phyloP scores from a whole-genome alignment of 768 basidiomycete species.

The Pleurotus pulmonarius region DNA sequence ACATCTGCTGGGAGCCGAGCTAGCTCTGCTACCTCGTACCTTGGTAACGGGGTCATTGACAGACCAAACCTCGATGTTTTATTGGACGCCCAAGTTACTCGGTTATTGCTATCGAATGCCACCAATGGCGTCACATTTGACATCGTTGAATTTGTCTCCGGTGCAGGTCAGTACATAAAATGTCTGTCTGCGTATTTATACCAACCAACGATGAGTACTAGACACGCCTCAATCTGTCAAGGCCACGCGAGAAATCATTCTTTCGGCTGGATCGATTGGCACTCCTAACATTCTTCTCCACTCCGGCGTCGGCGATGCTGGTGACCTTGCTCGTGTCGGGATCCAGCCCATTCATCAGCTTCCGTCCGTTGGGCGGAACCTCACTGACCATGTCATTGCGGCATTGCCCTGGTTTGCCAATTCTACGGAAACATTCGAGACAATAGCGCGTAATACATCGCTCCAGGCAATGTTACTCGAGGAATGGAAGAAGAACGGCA shows the following conservation, averaged over 20 bases:
- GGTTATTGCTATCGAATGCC: constrained; percentile 1
- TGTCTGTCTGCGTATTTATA: too few species aligned
- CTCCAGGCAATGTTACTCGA: constrained; percentile 8
- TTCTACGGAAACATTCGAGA: constrained; percentile 13
- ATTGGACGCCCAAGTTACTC: constrained; percentile 13
- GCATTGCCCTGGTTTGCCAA: constrained; percentile 3
- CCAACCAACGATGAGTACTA: background rate
- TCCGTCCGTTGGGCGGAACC: constrained; percentile 24
- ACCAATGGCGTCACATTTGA: constrained; percentile 8
- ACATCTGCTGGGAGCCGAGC: constrained; percentile 13
- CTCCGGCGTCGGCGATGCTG: constrained; percentile 21
- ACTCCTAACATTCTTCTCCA: constrained; percentile 21
- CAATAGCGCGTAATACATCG: constrained; percentile 10
- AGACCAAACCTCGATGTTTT: constrained; percentile 23
- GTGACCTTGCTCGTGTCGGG: constrained; percentile 4
- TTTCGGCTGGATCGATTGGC: constrained; percentile 25
- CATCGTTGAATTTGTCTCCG: constrained; percentile 15
- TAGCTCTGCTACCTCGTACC: constrained; percentile 22
- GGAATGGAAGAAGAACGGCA: constrained; percentile 15
- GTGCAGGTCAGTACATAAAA: background rate
- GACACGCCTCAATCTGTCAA: constrained; percentile 7
- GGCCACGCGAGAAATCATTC: constrained; percentile 21
- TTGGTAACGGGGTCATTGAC: constrained; percentile 15
- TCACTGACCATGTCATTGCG: constrained; percentile 17
- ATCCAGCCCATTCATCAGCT: constrained; percentile 14